Evolutionary conservation across 1,284 basidiomycete genomes (phyloP).

Genomic region (Naganishia sp.): DNA sequence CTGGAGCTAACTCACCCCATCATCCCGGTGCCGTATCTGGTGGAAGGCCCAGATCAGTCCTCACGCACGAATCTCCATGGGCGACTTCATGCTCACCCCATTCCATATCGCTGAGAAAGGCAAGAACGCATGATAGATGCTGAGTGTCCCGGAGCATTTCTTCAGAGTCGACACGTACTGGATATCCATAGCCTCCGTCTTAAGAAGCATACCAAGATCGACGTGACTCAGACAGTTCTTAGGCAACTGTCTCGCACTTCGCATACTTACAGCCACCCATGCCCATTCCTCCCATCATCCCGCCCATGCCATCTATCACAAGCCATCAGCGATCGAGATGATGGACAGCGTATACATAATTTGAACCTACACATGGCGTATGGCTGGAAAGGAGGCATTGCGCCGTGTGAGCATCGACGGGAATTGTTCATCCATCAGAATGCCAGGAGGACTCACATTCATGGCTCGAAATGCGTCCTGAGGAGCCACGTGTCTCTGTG

Average conservation of each 20-base stretch:
- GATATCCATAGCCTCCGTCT: constrained; percentile 26
- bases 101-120: constrained; percentile 8
- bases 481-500: too few relatives aligned
- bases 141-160: too few relatives aligned
- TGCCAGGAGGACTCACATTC: not conserved
- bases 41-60: not conserved
- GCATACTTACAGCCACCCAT: constrained; percentile 16
- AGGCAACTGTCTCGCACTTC: not conserved
- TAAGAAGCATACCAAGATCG: not conserved
- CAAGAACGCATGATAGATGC: too few relatives aligned
- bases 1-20: not conserved
- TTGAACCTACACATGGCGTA: constrained; percentile 4
- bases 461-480: not conserved
- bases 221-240: not conserved
- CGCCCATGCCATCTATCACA: constrained; percentile 8
- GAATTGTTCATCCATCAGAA: not conserved
- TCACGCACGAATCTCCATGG: too few relatives aligned
- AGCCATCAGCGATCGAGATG: constrained; percentile 3
- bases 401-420: not conserved
- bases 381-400: constrained; percentile 1
- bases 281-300: not conserved
- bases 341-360: too few relatives aligned
- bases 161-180: constrained; percentile 1
- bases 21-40: not conserved
- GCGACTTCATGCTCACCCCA: not conserved